These are phyloP conservation scores for Fonsecaea erecta DNA, from an alignment of 2,329 filamentous ascomycete species.

Conservation along the genomic window DNA sequence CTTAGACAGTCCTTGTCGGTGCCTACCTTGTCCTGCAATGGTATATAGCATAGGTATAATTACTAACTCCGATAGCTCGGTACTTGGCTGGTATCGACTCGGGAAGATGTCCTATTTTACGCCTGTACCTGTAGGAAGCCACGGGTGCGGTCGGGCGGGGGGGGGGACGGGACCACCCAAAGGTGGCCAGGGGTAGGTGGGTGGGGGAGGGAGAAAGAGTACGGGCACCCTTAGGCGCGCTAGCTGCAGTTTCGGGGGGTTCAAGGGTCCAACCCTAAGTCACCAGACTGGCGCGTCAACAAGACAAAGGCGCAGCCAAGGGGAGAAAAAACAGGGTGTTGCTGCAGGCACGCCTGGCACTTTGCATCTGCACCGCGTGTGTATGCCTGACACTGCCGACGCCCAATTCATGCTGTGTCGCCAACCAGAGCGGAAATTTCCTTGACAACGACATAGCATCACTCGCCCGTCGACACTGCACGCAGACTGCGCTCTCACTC, in stretches of 20 bases:
- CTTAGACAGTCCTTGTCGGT: neutral
- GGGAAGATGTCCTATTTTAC: neutral
- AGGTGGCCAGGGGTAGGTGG: neutral
- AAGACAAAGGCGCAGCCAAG: neutral
- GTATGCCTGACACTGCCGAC: neutral
- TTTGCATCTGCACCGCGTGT: conserved; percentile 10
- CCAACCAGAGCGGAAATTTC: neutral
- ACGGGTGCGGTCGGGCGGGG: neutral
- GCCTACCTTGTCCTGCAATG: neutral
- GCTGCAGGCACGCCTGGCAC: conserved; percentile 13
- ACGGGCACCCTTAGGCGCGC: neutral
- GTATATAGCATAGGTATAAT: neutral
- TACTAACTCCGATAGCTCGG: neutral
- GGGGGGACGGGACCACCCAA: neutral
- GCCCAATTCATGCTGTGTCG: neutral
- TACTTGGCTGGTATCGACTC: neutral
- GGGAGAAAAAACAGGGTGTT: neutral
- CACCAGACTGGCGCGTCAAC: conserved; percentile 7
- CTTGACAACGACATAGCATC: neutral
- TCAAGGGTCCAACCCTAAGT: neutral
- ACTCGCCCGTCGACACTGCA: neutral
- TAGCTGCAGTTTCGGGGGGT: conserved; percentile 7
- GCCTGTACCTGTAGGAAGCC: neutral
- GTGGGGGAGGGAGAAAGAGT: no score
- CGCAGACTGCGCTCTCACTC: neutral